A percentile compares a stretch with the other conserved stretches of the same genome.
Evolutionary conservation across 805 yeast genomes (phyloP).

Genomic region (Yamadazyma takamatsuzukensis): DNA sequence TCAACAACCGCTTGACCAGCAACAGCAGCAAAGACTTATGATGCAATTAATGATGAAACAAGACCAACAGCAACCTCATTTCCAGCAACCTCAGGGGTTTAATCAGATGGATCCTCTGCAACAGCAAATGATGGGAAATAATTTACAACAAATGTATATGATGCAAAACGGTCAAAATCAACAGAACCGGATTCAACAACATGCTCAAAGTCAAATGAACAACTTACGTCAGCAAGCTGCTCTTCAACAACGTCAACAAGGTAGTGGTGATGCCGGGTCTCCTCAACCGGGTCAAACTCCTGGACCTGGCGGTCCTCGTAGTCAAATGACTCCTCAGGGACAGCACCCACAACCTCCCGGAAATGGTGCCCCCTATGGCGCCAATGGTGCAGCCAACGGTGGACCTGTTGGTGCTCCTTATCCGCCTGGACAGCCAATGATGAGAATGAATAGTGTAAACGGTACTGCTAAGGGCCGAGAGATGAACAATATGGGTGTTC

Average conservation of each 20-base stretch:
- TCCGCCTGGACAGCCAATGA: constrained; percentile 4
- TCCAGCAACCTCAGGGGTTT: no score
- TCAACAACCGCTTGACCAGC: constrained; percentile 6
- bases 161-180: constrained; percentile 22
- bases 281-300: background rate
- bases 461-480: constrained; percentile 1
- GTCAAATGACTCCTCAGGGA: background rate
- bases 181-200: constrained; percentile 37
- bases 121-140: constrained; percentile 9
- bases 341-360: background rate
- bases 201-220: constrained; percentile 50
- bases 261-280: background rate
- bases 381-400: background rate
- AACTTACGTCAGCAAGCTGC: constrained; percentile 43
- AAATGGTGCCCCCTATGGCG: constrained; percentile 1
- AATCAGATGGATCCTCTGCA: constrained; percentile 9
- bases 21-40: constrained; percentile 13
- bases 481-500: constrained; percentile 2
- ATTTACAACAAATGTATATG: constrained; percentile 22
- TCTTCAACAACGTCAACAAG: constrained; percentile 15
- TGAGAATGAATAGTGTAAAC: constrained; percentile 15
- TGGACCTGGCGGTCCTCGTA: background rate
- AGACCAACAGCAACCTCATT: constrained; percentile 14
- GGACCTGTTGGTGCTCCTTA: constrained; percentile 1
- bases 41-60: constrained; percentile 16